Conservation (phyloP, 78 protist genomes). For the Dictyostelium firmibasis region DNA sequence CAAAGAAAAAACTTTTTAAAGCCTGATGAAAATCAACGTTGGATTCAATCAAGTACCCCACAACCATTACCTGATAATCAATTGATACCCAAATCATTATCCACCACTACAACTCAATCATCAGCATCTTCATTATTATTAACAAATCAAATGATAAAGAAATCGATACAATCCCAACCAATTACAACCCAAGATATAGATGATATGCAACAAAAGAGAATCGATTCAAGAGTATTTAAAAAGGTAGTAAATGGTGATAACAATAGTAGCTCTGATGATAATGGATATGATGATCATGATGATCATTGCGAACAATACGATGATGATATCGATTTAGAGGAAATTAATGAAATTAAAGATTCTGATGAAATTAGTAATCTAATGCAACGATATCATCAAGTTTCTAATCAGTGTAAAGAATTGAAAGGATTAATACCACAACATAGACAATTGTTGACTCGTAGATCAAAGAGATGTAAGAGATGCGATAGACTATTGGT, state of each 20-base stretch:
- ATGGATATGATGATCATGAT: background rate
- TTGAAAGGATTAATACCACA: conserved; percentile 21
- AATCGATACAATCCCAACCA: background rate
- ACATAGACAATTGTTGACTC: conserved; percentile 1
- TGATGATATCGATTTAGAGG: background rate
- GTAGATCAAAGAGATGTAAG: conserved; percentile 56
- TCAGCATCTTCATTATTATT: background rate
- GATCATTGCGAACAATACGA: background rate
- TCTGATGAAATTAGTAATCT: background rate
- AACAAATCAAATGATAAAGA: background rate
- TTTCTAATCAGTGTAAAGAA: background rate
- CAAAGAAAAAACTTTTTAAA: conserved; percentile 32
- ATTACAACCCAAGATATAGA: background rate
- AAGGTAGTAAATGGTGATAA: too few species aligned
- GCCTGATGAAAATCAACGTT: conserved; percentile 5
- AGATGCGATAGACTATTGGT: conserved; percentile 49
- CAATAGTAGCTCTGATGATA: too few species aligned
- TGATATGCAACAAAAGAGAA: conserved; percentile 13
- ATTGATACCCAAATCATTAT: background rate
- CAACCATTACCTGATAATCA: background rate
- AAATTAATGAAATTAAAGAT: background rate
- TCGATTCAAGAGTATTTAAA: background rate
- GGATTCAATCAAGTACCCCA: background rate
- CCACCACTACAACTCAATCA: background rate
- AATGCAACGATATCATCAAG: conserved; percentile 5